Base-by-base conservation (phyloP, 2,329 filamentous ascomycete genomes). In the Colletotrichum karsti region DNA sequence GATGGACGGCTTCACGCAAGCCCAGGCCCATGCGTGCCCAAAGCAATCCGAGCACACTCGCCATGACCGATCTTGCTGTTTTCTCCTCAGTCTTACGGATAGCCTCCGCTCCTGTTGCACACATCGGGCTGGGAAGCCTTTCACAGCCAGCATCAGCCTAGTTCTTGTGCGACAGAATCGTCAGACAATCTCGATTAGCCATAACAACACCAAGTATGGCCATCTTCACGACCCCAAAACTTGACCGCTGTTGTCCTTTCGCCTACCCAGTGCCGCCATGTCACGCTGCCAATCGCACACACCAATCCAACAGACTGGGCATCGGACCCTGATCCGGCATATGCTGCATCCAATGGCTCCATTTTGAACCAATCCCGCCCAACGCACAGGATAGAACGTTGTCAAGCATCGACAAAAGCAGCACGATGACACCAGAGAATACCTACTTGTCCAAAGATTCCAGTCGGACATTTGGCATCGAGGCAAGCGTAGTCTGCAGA, bases 241-340 rank as follows among this genome's bases (percentile, higher is more conserved):
- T 35, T 35, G 3, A 12, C 15, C 4, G 33, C 10, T 35, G 33
- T 30, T 13, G 33, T 13, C 22, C 20, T 22, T 46, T 46, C 42
- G 10, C 20, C 18, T 46, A n/a, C 37, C 37, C 8, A 5, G n/a
- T 10, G 9, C 42, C 12, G 24, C 22, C 7, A 28, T 28, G 22
- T 28, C 28, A 28, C 18, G 18, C 15, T 44, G 46, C 13, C 46
- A 26, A 24, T 13, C 46, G 46, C 46, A 51, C 46, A 51, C 7
- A 15, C 46, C 46, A 50, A 15, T 30, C 28, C 28, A 18, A 51
- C n/a, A 26, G 7, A n/a, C 59, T 46, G 48, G 39, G 46, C 28
- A 37, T 39, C 59, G 50, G 60, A 63, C 50, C 22, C 39, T 56
- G 39, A 35, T 39, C 60, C 60, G 60, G 28, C 28, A 12, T 10